Conservation (phyloP, 192 early-diverging fungal species). For the Helicostylum pulchrum region DNA sequence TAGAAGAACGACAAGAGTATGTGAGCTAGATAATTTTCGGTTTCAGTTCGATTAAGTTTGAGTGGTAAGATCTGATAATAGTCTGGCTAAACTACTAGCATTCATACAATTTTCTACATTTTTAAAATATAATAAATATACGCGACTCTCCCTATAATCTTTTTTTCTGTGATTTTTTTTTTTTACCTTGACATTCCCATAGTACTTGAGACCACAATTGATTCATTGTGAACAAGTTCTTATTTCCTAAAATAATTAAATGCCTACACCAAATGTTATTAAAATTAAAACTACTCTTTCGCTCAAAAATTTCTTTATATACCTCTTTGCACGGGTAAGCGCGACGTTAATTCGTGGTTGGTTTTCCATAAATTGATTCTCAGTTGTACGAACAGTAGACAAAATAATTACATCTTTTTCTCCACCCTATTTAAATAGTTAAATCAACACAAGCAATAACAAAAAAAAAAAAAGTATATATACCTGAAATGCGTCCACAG, state of each 20-base stretch:
- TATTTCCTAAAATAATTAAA: slow-evolving; percentile 57
- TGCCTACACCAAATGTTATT: slow-evolving; percentile 39
- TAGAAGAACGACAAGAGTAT: too few species aligned
- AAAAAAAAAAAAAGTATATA: not conserved
- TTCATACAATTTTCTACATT: not conserved
- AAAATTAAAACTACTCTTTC: not conserved
- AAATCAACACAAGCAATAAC: too few species aligned
- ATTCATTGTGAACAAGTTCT: slow-evolving; percentile 32
- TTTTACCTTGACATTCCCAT: slow-evolving; percentile 27
- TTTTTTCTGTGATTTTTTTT: not conserved
- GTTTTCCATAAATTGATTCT: slow-evolving; percentile 63
- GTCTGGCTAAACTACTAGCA: not conserved
- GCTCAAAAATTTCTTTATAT: not conserved
- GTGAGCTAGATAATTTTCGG: too few species aligned
- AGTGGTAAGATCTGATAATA: not conserved
- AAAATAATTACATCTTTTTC: slow-evolving; percentile 76
- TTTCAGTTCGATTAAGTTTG: too few species aligned
- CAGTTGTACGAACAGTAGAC: slow-evolving; percentile 57
- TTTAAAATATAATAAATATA: not conserved
- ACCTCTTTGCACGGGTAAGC: slow-evolving; percentile 69
- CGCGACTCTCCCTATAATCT: not conserved
- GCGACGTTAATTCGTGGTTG: slow-evolving; percentile 70
- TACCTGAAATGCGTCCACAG: slow-evolving; percentile 69
- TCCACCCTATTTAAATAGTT: slow-evolving; percentile 73
- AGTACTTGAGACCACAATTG: slow-evolving; percentile 28